Evolutionary conservation across 1,284 basidiomycete species (phyloP), one percentile per base, ranked within the genome.

Genomic region (Tilletia walkeri): DNA sequence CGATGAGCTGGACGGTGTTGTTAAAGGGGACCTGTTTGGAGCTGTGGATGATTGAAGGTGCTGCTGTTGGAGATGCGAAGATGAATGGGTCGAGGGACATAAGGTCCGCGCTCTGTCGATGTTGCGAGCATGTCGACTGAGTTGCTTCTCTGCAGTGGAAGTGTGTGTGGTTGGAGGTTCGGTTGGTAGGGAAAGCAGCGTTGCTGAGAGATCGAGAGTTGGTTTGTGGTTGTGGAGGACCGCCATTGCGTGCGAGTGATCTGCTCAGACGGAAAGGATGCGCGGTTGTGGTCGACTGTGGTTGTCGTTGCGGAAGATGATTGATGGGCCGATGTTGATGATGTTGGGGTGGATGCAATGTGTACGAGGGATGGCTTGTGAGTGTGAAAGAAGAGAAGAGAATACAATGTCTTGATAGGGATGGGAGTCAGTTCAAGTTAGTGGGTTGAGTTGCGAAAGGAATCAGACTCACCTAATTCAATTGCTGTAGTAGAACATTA

Each of bases 1-100:
- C 74, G 18, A 78, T 77, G 39, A 80, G 73, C 70, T 80, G 78
- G 47, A 80, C 79, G 24, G 24, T 30, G 50, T 18, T 53, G 7
- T 18, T 18, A 14, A 7, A 7, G n/a, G 24, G 50, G 50, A 53
- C 18, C 50, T 24, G 18, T 53, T 24, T 24, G n/a, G n/a, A 6
- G n/a, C 50, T 18, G n/a, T 53, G 50, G n/a, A 7, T 30, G 24
- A 30, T n/a, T 53, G 50, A 18, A 30, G 24, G 24, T 30, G 24
- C 24, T 30, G 24, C 24, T 70, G 65, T 49, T 30, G 78, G 76
- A 34, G 74, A 68, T 5, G 38, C 47, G 38, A 48, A 56, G 34
- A 45, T 63, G 30, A 48, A 36, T 2, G 47, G 74, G 72, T 53
- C 72, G 70, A 49, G 24, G 24, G 24, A 72, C 71, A 20, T 75